Base-by-base conservation (phyloP, 495 filamentous ascomycete species). In the Aspergillus leporis region DNA sequence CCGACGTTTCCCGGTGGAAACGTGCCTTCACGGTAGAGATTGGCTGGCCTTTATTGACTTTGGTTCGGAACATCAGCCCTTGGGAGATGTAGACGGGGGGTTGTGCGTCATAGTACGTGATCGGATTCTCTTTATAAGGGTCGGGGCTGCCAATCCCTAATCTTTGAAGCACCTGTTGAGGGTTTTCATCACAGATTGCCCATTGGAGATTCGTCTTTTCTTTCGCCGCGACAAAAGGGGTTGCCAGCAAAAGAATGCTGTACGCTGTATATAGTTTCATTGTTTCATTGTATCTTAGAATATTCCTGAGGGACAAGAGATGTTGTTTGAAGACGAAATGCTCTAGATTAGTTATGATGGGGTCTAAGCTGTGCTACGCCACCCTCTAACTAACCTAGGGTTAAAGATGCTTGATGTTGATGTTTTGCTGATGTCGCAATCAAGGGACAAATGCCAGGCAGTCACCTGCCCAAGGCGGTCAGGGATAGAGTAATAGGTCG, bases 61-160 rank as follows among this genome's bases (percentile, higher is more conserved):
- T 58, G 1, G 55, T 58, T 36, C 55, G 55, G 36, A 58, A 58
- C 55, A 58, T 58, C 7, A 50, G 32, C 7, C 55, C 55, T 5
- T 51, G 43, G 6, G 18, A 31, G 30, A 43, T 14, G 31, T 58
- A 51, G 2, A 19, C 12, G 5, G 55, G 55, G 19, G 55, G 55
- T 14, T 51, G 28, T 9, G 10, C 21, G 46, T 58, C 55, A 22
- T 51, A 58, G 55, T 58, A 58, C 10, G 45, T 51, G 41, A 58
- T 58, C 4, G 55, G 55, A 28, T 52, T 51, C 16, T 51, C 30
- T 23, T 51, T 51, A 5, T 58, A 36, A 8, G 55, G 55, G n/a
- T 7, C 8, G 19, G 6, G 21, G 12, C 5, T 22, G 13, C n/a
- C 55, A 1, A 23, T 3, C 1, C 45, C 55, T 5, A 58, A 25